Evolutionary conservation across 306 rosid genomes (phyloP).

Genomic region (Prunus persica): DNA sequence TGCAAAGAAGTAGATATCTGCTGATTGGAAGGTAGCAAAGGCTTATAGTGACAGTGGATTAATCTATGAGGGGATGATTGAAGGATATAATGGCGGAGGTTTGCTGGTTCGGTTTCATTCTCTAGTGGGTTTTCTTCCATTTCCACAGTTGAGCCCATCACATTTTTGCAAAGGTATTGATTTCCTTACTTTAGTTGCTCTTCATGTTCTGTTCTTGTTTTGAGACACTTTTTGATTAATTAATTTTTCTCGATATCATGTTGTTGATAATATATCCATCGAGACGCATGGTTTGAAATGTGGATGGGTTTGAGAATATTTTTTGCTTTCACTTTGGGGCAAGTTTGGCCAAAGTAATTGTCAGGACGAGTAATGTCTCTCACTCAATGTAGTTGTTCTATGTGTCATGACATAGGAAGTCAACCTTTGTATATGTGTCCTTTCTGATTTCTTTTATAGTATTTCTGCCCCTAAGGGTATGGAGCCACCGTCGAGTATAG

Average conservation of each 20-base stretch:
- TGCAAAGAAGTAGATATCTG: slow-evolving; percentile 88
- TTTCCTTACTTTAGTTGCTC: background rate
- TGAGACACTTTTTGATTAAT: background rate
- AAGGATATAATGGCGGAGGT: slow-evolving; percentile 76
- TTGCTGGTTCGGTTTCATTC: slow-evolving; percentile 62
- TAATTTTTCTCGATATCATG: background rate
- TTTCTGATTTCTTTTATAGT: no score
- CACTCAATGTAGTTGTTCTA: background rate
- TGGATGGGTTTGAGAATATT: background rate
- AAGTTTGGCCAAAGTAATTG: background rate
- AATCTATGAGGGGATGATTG: slow-evolving; percentile 68
- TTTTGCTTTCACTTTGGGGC: background rate
- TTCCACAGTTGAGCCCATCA: slow-evolving; percentile 67
- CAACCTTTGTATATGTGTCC: background rate
- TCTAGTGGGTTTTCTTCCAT: slow-evolving; percentile 81
- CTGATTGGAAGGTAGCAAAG: slow-evolving; percentile 84
- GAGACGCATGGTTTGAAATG: background rate
- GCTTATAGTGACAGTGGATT: slow-evolving; percentile 52
- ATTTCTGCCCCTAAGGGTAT: no score
- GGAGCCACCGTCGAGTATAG: no score
- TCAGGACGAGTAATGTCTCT: background rate
- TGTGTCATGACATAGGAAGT: background rate
- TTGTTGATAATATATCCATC: background rate
- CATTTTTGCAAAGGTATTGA: slow-evolving; percentile 70
- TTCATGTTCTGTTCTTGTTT: background rate